Evolutionary conservation across 2,329 filamentous ascomycete species (phyloP).

Genomic region (Trichoderma sp.): DNA sequence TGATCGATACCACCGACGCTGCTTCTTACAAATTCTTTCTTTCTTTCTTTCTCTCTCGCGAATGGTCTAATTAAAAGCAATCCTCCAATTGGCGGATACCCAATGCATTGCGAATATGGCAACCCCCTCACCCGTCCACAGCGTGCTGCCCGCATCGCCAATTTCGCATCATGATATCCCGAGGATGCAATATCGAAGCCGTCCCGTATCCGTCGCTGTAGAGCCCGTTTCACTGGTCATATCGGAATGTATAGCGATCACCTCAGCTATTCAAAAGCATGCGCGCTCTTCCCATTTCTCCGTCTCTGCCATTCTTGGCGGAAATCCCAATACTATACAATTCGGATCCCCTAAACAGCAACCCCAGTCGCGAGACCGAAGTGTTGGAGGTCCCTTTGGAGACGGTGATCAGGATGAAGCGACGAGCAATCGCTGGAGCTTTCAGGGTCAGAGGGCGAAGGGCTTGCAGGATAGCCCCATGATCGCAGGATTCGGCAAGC

Average conservation of each 20-base stretch:
- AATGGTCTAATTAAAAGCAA: not conserved
- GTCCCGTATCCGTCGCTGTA: slow-evolving; percentile 74
- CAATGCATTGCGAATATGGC: slow-evolving; percentile 12
- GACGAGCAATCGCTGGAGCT: slow-evolving; percentile 81
- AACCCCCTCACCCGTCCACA: slow-evolving; percentile 1
- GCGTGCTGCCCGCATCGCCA: not conserved
- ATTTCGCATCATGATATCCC: slow-evolving; percentile 31
- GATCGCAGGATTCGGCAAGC: slow-evolving; percentile 88
- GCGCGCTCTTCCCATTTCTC: slow-evolving; percentile 94
- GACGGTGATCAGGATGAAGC: slow-evolving; percentile 49
- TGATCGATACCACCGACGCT: not conserved
- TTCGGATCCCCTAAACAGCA: slow-evolving; percentile 48
- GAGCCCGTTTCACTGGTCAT: slow-evolving; percentile 91
- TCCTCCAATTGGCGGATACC: not conserved
- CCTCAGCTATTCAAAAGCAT: slow-evolving; percentile 96
- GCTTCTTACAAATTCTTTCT: not conserved
- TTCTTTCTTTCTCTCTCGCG: not conserved
- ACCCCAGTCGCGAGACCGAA: slow-evolving; percentile 43
- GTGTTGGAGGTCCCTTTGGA: slow-evolving; percentile 33
- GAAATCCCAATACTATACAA: slow-evolving; percentile 59
- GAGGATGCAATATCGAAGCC: slow-evolving; percentile 59
- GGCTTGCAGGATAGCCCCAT: slow-evolving; percentile 97
- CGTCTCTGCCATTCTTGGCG: slow-evolving; percentile 90
- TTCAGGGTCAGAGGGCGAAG: slow-evolving; percentile 92
- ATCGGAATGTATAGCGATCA: slow-evolving; percentile 98